These are phyloP conservation scores for Lentinula raphanica DNA, from an alignment of 768 basidiomycete genomes.

Conservation along the genomic window DNA sequence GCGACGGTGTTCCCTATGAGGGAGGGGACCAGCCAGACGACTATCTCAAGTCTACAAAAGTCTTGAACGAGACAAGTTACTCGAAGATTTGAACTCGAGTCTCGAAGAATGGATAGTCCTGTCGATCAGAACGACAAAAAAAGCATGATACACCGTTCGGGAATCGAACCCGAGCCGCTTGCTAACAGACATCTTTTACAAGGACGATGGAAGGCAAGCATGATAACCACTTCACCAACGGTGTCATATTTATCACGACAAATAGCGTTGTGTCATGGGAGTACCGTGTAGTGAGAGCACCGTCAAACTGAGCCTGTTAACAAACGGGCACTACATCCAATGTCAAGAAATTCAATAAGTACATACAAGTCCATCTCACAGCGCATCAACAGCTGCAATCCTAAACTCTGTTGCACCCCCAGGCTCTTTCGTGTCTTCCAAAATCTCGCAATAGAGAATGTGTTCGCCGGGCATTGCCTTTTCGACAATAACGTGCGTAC, in stretches of 20 bases:
- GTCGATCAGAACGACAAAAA: no score
- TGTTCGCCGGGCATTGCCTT: not conserved
- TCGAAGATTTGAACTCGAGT: no score
- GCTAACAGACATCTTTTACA: no score
- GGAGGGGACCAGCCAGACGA: constrained; percentile 67
- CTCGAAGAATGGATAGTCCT: no score
- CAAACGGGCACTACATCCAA: no score
- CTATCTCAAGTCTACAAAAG: constrained; percentile 47
- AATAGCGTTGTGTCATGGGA: no score
- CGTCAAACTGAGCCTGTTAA: no score
- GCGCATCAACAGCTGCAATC: not conserved
- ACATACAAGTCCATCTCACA: not conserved
- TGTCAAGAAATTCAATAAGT: no score
- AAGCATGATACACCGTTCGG: no score
- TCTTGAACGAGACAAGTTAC: not conserved
- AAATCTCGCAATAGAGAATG: not conserved
- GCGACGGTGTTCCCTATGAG: constrained; percentile 61
- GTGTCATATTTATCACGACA: no score
- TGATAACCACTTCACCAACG: constrained; percentile 58
- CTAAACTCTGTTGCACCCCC: constrained; percentile 1
- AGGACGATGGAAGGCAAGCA: constrained; percentile 47
- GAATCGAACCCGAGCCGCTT: no score
- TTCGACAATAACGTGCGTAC: not conserved
- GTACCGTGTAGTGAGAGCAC: no score
- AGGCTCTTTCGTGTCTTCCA: not conserved